These are phyloP conservation scores for Tetragonia tetragonoides DNA, from an alignment of 148 eudicot species.

Conservation along the genomic window DNA sequence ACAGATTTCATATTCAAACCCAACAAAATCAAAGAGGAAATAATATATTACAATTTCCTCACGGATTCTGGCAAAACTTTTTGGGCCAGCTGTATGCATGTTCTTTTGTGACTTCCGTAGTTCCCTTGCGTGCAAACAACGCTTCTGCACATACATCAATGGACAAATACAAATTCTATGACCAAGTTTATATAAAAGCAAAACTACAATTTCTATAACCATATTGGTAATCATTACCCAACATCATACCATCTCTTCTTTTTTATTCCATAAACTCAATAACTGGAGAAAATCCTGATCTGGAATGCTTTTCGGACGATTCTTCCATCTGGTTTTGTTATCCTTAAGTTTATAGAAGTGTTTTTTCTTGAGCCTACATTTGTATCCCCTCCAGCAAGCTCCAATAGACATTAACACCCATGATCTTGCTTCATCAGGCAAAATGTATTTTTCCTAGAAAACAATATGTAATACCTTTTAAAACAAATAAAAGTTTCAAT, in stretches of 20 bases:
- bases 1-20: too few species aligned
- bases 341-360: background rate
- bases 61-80: too few species aligned
- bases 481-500: too few species aligned
- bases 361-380: slow-evolving; percentile 7
- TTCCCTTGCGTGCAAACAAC: background rate
- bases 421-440: background rate
- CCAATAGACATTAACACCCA: slow-evolving; percentile 10
- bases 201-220: too few species aligned
- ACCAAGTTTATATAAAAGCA: background rate
- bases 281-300: background rate
- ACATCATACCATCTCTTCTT: too few species aligned
- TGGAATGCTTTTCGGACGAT: background rate
- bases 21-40: too few species aligned
- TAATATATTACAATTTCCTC: background rate
- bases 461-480: background rate
- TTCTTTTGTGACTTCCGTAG: background rate
- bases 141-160: background rate
- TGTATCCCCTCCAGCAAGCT: background rate
- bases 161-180: too few species aligned
- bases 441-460: background rate
- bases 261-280: too few species aligned
- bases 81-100: background rate
- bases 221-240: too few species aligned
- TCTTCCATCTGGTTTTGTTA: slow-evolving; percentile 4